Evolutionary conservation across 2,329 filamentous ascomycete species (phyloP), one percentile per base, ranked within the genome.

Genomic region (Fusarium gaditjirri): DNA sequence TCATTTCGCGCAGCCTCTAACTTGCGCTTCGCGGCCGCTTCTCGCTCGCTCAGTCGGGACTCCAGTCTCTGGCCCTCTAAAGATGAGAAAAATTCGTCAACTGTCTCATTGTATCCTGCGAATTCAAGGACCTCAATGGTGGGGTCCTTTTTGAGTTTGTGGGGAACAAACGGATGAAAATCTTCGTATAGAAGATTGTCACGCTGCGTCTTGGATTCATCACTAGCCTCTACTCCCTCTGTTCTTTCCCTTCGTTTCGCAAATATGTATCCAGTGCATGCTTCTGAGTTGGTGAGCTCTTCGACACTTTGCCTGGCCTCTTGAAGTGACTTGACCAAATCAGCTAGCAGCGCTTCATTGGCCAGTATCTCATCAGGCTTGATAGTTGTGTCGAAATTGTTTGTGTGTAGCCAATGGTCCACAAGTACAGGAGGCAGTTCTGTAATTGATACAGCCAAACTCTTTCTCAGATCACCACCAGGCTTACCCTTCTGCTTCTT

Each of bases 71-170:
- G 95, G 0, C 95, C 94, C 82, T 99, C 96, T 31, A 98, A 89
- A 0, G 95, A 98, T 0, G 96, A 98, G 81, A 97, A 98, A 84
- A 98, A 99, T 74, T 97, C 94, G 78, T 99, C 96, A 0, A 97
- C 94, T 0, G 94, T 96, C 78, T 92, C 93, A 81, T 98, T 98
- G 85, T 97, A 98, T 14, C 91, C 92, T 11, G 94, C 88, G 73
- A 95, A 94, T 59, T 93, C 89, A 17, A 98, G 78, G 21, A 97
- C 89, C 6, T 89, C 88, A 29, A 91, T 88, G 0, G 86, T 83
- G 0, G 90, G 84, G 61, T 94, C 90, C 11, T 88, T 85, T 69
- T 91, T 89, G 69, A 97, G 93, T 74, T 98, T 95, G 27, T 87
- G 85, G 0, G 96, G 96, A 42, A 92, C 85, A 80, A 98, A 98